Conservation (phyloP, 1,139 yeast genomes). For the Komagataea norvegica region DNA sequence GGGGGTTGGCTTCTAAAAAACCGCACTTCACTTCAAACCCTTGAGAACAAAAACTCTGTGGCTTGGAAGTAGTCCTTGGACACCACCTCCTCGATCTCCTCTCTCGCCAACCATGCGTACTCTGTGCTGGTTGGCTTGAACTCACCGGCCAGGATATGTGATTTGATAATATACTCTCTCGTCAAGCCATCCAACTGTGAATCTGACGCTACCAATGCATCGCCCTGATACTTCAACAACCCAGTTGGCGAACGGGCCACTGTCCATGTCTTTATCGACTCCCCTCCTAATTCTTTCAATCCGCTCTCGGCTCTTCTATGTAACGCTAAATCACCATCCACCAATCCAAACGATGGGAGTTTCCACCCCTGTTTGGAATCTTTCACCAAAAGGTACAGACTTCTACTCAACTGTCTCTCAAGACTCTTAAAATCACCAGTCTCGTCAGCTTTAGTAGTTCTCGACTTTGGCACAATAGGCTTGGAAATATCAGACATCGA, state of each 20-base stretch:
- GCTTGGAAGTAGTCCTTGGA: constrained; percentile 49
- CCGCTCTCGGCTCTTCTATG: constrained; percentile 77
- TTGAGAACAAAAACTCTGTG: constrained; percentile 49
- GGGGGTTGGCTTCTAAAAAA: no score
- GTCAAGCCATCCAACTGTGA: constrained; percentile 18
- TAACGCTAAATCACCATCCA: constrained; percentile 43
- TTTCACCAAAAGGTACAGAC: constrained; percentile 67
- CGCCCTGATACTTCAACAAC: constrained; percentile 39
- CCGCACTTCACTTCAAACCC: constrained; percentile 32
- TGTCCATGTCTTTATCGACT: constrained; percentile 74
- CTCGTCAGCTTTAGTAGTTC: constrained; percentile 74
- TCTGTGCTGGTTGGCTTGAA: constrained; percentile 49
- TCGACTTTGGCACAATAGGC: constrained; percentile 65
- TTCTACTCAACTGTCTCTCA: constrained; percentile 74
- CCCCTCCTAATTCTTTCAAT: constrained; percentile 67
- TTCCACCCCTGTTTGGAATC: constrained; percentile 51
- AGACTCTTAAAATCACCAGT: constrained; percentile 57
- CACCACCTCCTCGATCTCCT: constrained; percentile 61
- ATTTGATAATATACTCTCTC: constrained; percentile 62
- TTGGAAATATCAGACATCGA: constrained; percentile 49
- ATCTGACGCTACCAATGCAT: constrained; percentile 19
- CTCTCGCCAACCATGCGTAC: constrained; percentile 80
- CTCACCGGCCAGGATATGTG: constrained; percentile 86
- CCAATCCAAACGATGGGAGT: constrained; percentile 63
- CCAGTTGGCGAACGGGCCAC: constrained; percentile 89